Base-by-base conservation (phyloP, 139 green algal genomes). In the Marvania coccoides region DNA sequence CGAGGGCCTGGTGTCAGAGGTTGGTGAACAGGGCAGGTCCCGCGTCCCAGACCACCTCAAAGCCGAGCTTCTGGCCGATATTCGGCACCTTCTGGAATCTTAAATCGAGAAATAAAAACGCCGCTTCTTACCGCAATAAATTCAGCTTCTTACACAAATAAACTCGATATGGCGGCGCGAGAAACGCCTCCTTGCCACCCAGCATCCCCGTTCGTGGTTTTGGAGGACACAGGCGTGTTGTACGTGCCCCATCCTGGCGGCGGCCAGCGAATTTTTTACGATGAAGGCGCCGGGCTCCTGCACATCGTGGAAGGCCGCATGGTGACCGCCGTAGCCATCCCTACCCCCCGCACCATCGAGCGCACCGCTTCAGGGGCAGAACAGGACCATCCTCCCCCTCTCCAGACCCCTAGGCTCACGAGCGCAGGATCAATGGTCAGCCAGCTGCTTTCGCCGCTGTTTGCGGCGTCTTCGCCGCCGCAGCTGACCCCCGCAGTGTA, bases 221-320 rank as follows among this genome's bases (percentile, higher is more conserved):
- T 51, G 2, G 67, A 73, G 48, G 26, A 40, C 28, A 33, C 23
- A 4, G 67, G 57, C 10, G 57, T 61, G 3, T 30, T 24, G 6
- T 73, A 60, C 7, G 3, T 68, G 29, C 47, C 67, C 6, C 57
- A 67, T 24, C 42, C 42, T 2, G 48, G 38, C 10, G 42, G 42
- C 42, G 19, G 19, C 42, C 59, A 73, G 60, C 64, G 63, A 54
- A 29, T 73, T 30, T 68, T 73, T 12, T 68, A 48, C 6, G 67
- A 73, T 14, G 68, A 70, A 38, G 58, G 35, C 2, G 68, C 68
- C 3, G 47, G 14, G 2, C 69, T 47, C 54, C 56, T 75, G 5
- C 68, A 75, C 68, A 23, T 63, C 8, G 54, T 75, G 39, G 60
- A 71, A 30, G 68, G 68, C 12, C 45, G 60, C 45, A 70, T 71